Evolutionary conservation across 1,284 basidiomycete species (phyloP).

Genomic region (Wallemia mellicola): DNA sequence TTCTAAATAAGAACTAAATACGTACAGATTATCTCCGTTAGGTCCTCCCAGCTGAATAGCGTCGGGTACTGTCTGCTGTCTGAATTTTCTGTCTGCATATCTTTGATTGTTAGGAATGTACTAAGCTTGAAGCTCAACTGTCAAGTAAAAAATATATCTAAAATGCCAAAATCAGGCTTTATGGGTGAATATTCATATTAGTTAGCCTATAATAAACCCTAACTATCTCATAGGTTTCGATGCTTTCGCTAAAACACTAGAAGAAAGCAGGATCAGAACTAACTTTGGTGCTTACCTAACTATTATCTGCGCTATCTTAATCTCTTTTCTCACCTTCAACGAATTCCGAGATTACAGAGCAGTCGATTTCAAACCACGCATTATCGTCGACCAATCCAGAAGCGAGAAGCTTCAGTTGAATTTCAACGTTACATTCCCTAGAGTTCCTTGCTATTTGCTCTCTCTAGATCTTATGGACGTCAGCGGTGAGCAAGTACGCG

Average conservation of each 20-base stretch:
- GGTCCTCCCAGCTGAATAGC: neutral
- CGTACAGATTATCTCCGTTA: neutral
- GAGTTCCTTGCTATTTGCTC: conserved; percentile 84
- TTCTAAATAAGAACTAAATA: neutral
- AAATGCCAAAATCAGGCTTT: neutral
- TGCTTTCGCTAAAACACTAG: neutral
- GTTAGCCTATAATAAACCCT: neutral
- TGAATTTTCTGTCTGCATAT: neutral
- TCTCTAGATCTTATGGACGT: conserved; percentile 96
- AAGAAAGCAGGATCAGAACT: neutral
- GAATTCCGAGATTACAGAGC: conserved; percentile 87
- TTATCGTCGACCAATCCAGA: conserved; percentile 70
- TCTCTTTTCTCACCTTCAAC: conserved; percentile 62
- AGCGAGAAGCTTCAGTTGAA: conserved; percentile 78
- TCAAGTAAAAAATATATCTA: neutral
- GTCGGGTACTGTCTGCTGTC: neutral
- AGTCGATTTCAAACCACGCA: conserved; percentile 57
- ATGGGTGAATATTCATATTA: neutral
- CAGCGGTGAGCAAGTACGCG: conserved; percentile 72
- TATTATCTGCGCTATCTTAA: conserved; percentile 65
- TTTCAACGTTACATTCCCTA: conserved; percentile 80
- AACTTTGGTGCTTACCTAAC: conserved; percentile 26
- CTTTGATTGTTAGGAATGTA: neutral
- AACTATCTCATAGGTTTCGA: neutral
- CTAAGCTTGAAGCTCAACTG: neutral